phyloP scores from a whole-genome alignment of 352 stramenopile species.

The Phytophthora colocasiae region DNA sequence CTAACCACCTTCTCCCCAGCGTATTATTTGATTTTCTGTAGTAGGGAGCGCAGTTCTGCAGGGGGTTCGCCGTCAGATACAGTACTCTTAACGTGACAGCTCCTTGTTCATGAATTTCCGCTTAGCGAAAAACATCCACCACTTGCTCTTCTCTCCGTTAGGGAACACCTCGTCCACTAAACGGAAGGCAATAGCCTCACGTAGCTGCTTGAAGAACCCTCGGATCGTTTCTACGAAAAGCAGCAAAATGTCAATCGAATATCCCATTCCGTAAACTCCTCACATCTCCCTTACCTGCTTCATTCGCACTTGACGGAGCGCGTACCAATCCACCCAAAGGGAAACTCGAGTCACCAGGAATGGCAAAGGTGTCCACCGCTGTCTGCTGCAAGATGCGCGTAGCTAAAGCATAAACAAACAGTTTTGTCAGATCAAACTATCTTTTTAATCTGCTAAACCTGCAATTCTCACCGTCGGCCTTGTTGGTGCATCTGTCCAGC shows the following conservation, averaged over 20 bases:
- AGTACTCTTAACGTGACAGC: constrained; percentile 61
- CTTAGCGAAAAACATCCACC: constrained; percentile 95
- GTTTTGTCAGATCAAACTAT: constrained; percentile 4
- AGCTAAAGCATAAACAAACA: constrained; percentile 38
- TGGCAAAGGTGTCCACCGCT: constrained; percentile 84
- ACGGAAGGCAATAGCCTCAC: constrained; percentile 82
- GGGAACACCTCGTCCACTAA: constrained; percentile 87
- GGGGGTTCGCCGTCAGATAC: background rate
- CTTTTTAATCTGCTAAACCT: background rate
- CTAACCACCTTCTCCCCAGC: constrained; percentile 4
- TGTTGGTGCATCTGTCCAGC: constrained; percentile 83
- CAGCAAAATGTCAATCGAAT: background rate
- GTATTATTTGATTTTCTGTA: constrained; percentile 35
- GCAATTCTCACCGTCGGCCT: constrained; percentile 60
- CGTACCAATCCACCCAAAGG: constrained; percentile 84
- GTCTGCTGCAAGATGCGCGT: constrained; percentile 83
- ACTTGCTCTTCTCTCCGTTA: constrained; percentile 92
- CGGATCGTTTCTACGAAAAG: constrained; percentile 75
- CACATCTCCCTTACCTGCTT: constrained; percentile 60
- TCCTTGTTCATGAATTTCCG: constrained; percentile 96
- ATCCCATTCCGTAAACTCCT: background rate
- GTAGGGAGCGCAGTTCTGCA: constrained; percentile 6
- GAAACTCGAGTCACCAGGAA: constrained; percentile 89
- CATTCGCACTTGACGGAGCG: constrained; percentile 68
- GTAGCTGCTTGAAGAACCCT: constrained; percentile 92